These are phyloP conservation scores for Sonneratia alba DNA, from an alignment of 345 rosid genomes.

Conservation along the genomic window DNA sequence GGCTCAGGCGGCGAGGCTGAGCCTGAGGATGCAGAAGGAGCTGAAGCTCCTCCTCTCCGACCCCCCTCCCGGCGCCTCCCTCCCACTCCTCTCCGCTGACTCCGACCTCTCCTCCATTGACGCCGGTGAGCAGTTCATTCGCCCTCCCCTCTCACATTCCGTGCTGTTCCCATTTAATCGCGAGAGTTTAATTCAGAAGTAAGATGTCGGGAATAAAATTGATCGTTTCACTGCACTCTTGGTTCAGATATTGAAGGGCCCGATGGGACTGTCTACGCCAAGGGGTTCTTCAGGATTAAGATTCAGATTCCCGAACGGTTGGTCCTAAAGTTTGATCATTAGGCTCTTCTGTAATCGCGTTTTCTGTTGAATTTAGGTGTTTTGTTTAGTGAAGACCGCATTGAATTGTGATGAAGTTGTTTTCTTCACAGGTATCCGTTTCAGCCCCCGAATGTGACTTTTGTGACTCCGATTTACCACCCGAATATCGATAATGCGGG, in stretches of 20 bases:
- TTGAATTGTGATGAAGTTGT: background rate
- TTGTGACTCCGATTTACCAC: slow-evolving; percentile 67
- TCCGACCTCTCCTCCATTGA: slow-evolving; percentile 42
- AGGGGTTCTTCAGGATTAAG: slow-evolving; percentile 53
- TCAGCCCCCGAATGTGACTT: slow-evolving; percentile 78
- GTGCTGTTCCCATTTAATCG: background rate
- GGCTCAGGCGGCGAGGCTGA: slow-evolving; percentile 82
- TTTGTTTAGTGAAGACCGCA: background rate
- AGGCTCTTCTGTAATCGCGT: background rate
- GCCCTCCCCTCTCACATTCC: background rate
- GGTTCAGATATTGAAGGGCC: slow-evolving; percentile 59
- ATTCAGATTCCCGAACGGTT: slow-evolving; percentile 77
- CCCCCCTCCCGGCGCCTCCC: slow-evolving; percentile 60
- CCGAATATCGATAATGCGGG: slow-evolving; percentile 81
- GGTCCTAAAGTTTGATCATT: background rate
- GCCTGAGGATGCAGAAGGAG: slow-evolving; percentile 72
- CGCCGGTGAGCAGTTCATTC: slow-evolving; percentile 37
- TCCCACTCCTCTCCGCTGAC: slow-evolving; percentile 50
- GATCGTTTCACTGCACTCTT: background rate
- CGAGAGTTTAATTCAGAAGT: background rate
- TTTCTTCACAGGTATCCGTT: slow-evolving; percentile 51
- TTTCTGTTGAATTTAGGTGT: background rate
- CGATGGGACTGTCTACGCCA: slow-evolving; percentile 62
- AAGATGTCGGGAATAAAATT: background rate
- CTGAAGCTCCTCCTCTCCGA: slow-evolving; percentile 72